Evolutionary conservation across 352 stramenopile species (phyloP).

Genomic region (Saprolegnia diclina): DNA sequence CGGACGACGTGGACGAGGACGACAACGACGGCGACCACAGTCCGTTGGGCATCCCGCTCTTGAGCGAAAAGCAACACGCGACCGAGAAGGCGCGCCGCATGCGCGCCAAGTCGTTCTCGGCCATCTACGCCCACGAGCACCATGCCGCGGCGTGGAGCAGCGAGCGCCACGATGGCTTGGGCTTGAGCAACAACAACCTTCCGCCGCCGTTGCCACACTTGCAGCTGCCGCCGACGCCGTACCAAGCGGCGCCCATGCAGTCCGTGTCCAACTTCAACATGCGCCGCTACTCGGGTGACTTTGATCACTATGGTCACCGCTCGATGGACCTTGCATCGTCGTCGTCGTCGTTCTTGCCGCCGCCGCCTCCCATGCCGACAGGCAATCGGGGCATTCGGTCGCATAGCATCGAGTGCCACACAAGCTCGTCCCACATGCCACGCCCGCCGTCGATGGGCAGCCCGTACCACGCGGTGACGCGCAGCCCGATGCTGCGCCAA

Average conservation of each 20-base stretch:
- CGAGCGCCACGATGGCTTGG: slow-evolving; percentile 6
- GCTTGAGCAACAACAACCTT: background rate
- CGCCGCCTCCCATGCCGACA: slow-evolving; percentile 9
- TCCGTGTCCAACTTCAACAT: slow-evolving; percentile 6
- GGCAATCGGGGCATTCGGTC: slow-evolving; percentile 23
- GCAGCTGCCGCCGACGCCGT: slow-evolving; percentile 7
- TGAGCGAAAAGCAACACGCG: slow-evolving; percentile 11
- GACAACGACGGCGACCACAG: slow-evolving; percentile 12
- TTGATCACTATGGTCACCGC: slow-evolving; percentile 11
- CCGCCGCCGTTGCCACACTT: background rate
- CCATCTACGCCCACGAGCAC: slow-evolving; percentile 12
- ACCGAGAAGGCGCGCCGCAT: slow-evolving; percentile 6
- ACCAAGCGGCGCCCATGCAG: slow-evolving; percentile 2
- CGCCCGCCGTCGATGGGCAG: background rate
- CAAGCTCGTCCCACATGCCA: background rate
- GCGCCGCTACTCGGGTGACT: slow-evolving; percentile 22
- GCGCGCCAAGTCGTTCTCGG: slow-evolving; percentile 24
- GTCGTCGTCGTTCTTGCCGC: background rate
- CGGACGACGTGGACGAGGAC: background rate
- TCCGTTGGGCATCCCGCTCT: slow-evolving; percentile 17
- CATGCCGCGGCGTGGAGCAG: background rate
- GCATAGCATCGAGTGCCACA: slow-evolving; percentile 20
- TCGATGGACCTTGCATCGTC: background rate
- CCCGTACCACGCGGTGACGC: slow-evolving; percentile 1
- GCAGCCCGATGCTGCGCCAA: background rate